A percentile compares a stretch with the other conserved stretches of the same genome.
phyloP scores from a whole-genome alignment of 306 rosid species.

The Abrus pulchellus region DNA sequence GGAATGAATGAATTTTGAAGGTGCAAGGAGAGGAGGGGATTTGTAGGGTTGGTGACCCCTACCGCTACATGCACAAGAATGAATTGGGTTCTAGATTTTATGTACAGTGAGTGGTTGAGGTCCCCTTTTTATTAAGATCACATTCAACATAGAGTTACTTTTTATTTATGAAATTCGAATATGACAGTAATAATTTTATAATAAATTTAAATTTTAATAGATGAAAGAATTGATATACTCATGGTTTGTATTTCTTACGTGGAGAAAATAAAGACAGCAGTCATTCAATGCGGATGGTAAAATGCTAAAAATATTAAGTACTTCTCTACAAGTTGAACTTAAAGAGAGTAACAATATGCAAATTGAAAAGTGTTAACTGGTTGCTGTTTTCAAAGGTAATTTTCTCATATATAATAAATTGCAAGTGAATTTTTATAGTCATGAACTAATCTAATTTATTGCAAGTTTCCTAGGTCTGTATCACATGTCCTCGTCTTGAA shows the following conservation, averaged over 20 bases:
- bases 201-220: neutral
- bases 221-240: neutral
- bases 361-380: too few species aligned
- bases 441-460: neutral
- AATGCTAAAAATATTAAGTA: neutral
- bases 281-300: constrained; percentile 43
- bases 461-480: neutral
- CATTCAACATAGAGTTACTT: too few species aligned
- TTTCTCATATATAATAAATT: too few species aligned
- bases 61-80: constrained; percentile 27
- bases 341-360: too few species aligned
- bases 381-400: too few species aligned
- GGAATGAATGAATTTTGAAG: neutral
- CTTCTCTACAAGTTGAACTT: too few species aligned
- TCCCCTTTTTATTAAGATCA: neutral
- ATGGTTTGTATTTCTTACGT: constrained; percentile 31
- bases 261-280: constrained; percentile 33
- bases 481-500: too few species aligned
- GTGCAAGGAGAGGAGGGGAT: constrained; percentile 9
- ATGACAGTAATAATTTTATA: neutral
- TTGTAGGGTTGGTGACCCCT: constrained; percentile 51
- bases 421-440: neutral
- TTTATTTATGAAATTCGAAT: neutral
- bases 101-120: neutral
- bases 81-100: constrained; percentile 10